phyloP scores from a whole-genome alignment of 2,329 filamentous ascomycete species.

The Penicillium griseofulvum region DNA sequence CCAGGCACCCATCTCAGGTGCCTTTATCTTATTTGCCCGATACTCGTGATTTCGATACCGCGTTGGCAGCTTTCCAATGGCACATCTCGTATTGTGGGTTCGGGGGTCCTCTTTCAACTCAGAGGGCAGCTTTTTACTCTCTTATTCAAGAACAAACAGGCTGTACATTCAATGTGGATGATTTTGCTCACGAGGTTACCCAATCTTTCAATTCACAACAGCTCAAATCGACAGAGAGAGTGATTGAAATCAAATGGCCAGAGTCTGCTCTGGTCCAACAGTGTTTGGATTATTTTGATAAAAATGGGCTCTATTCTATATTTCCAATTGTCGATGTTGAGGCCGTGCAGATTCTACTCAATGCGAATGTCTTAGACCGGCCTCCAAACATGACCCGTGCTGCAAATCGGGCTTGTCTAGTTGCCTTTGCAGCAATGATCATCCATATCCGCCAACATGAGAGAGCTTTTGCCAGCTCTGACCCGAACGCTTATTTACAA shows the following conservation, averaged over 20 bases:
- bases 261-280: slow-evolving; percentile 10
- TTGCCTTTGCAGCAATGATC: slow-evolving; percentile 25
- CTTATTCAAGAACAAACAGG: slow-evolving; percentile 17
- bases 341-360: slow-evolving; percentile 15
- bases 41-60: slow-evolving; percentile 17
- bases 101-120: slow-evolving; percentile 14
- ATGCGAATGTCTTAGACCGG: slow-evolving; percentile 13
- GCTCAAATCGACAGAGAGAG: slow-evolving; percentile 3
- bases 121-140: slow-evolving; percentile 18
- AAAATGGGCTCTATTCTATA: slow-evolving; percentile 23
- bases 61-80: slow-evolving; percentile 19
- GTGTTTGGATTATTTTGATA: slow-evolving; percentile 21
- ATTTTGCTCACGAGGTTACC: slow-evolving; percentile 15
- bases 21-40: slow-evolving; percentile 15
- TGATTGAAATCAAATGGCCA: slow-evolving; percentile 19
- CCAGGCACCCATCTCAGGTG: not conserved
- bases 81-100: slow-evolving; percentile 23
- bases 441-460: slow-evolving; percentile 25
- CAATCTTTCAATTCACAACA: slow-evolving; percentile 11
- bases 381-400: slow-evolving; percentile 8
- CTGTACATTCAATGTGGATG: slow-evolving; percentile 19
- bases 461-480: slow-evolving; percentile 16
- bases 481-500: slow-evolving; percentile 24
- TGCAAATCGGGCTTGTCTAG: slow-evolving; percentile 19
- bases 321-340: slow-evolving; percentile 23